These are phyloP conservation scores for Magnusiomyces suaveolens DNA, from an alignment of 1,139 yeast genomes.

Conservation along the genomic window DNA sequence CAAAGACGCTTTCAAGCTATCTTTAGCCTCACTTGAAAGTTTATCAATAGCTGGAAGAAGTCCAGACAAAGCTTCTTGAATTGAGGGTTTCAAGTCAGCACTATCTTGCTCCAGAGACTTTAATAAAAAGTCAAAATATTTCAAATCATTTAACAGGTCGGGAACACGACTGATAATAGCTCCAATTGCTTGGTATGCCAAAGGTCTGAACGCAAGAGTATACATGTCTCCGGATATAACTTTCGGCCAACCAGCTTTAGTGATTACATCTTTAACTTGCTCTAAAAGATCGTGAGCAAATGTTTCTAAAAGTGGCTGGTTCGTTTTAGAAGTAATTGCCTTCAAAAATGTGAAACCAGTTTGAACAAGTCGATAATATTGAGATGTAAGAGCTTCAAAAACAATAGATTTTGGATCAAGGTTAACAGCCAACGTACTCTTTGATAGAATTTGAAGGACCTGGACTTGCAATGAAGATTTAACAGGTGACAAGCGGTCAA, in stretches of 20 bases:
- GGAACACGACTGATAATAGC: conserved; percentile 47
- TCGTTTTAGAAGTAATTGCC: conserved; percentile 36
- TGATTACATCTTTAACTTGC: conserved; percentile 23
- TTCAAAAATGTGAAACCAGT: conserved; percentile 53
- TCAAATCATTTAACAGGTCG: conserved; percentile 30
- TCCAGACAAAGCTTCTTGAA: conserved; percentile 64
- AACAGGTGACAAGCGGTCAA: conserved; percentile 42
- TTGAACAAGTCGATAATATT: conserved; percentile 39
- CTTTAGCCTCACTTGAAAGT: conserved; percentile 36
- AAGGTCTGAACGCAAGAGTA: conserved; percentile 40
- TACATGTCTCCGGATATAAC: conserved; percentile 21
- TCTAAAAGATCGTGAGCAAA: conserved; percentile 19
- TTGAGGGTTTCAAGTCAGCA: conserved; percentile 52
- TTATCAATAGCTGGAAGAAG: conserved; percentile 43
- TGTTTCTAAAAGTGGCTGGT: conserved; percentile 15
- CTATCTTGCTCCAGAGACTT: conserved; percentile 61
- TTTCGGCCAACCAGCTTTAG: conserved; percentile 32
- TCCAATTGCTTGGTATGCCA: conserved; percentile 73
- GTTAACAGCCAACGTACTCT: conserved; percentile 44
- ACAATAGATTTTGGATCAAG: conserved; percentile 32
- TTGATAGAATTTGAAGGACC: conserved; percentile 44
- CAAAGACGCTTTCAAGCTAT: conserved; percentile 39
- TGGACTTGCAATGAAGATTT: conserved; percentile 48
- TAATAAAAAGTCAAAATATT: conserved; percentile 51
- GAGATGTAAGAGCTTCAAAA: conserved; percentile 50